A percentile compares a stretch with the other conserved stretches of the same genome.
Conservation (phyloP, 2,329 filamentous ascomycete species). For the Rutstroemia sydowiana region DNA sequence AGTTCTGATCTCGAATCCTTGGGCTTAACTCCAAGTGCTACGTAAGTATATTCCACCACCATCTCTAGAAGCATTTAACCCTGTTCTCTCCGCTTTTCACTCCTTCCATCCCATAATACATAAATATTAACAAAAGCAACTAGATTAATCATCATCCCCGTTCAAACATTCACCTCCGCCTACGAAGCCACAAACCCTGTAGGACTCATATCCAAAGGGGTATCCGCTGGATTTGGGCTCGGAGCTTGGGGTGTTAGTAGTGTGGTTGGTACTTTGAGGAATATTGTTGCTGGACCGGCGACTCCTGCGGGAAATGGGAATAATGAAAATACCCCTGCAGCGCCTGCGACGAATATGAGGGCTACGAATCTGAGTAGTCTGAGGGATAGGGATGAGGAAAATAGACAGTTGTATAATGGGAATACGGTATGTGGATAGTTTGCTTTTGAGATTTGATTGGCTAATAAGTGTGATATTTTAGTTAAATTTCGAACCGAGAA, state of each 20-base stretch:
- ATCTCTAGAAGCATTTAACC: background rate
- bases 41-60: constrained; percentile 28
- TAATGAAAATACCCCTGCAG: constrained; percentile 14
- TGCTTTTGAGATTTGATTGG: background rate
- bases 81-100: no score
- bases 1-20: constrained; percentile 58
- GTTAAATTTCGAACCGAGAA: constrained; percentile 28
- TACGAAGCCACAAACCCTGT: constrained; percentile 36
- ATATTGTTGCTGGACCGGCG: constrained; percentile 30
- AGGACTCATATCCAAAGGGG: constrained; percentile 31
- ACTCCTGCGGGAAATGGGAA: background rate
- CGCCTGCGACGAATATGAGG: constrained; percentile 36
- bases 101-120: background rate
- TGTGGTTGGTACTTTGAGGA: constrained; percentile 35
- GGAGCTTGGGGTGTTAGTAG: constrained; percentile 37
- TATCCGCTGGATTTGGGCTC: constrained; percentile 31
- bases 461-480: constrained; percentile 10
- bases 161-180: constrained; percentile 52
- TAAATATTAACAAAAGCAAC: background rate
- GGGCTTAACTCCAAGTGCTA: constrained; percentile 71
- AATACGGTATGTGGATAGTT: constrained; percentile 57
- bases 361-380: constrained; percentile 42
- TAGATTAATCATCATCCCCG: constrained; percentile 65
- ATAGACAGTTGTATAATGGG: constrained; percentile 80
- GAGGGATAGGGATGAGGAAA: constrained; percentile 45